Base-by-base conservation (phyloP, 768 basidiomycete genomes). In the Mycena crocata region DNA sequence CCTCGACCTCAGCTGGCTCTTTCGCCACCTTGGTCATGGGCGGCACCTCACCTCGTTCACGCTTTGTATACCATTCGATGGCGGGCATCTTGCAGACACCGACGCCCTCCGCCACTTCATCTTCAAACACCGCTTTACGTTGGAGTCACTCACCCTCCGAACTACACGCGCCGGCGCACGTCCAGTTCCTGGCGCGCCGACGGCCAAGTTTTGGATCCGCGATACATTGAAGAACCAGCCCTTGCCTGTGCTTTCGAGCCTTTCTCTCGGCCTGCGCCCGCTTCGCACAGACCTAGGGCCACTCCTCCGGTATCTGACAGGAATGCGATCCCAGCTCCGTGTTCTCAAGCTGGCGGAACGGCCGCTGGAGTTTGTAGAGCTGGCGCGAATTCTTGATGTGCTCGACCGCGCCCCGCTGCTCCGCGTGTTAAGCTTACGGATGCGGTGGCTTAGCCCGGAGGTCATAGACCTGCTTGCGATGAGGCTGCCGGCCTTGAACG, bases 41-140 rank as follows among this genome's bases (percentile, higher is more conserved):
- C 81, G 83, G n/a, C 75, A 62, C 42, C 76, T 86, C 17, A 74
- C 59, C n/a, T 72, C 77, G 1, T 74, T 85, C 45, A 63, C 76
- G 1, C 72, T 86, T 17, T 82, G 80, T 31, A 82, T 85, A 19
- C 85, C 85, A 9, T 84, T 80, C 55, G 80, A 85, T 45, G 84
- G 84, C 9, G 74, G 71, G 8, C 82, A 85, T 37, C 77, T 86
- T 28, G 72, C 78, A 13, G 73, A 81, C 34, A 77, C 80, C 0
- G 37, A 51, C 23, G 44, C 68, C 12, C 76, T 86, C 23, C 76
- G 75, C 17, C 60, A 32, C 3, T 84, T 85, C 67, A 64, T 86
- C 21, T 58, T 71, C 14, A 77, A 73, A 34, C 84, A 85, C 64
- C 64, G 72, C 44, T 42, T 46, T 10, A 80, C 77, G 0, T 71